A percentile compares a stretch with the other conserved stretches of the same genome.
These are phyloP conservation scores for Alopecurus myosuroides DNA, from an alignment of 176 grass and related monocot genomes.

Conservation along the genomic window DNA sequence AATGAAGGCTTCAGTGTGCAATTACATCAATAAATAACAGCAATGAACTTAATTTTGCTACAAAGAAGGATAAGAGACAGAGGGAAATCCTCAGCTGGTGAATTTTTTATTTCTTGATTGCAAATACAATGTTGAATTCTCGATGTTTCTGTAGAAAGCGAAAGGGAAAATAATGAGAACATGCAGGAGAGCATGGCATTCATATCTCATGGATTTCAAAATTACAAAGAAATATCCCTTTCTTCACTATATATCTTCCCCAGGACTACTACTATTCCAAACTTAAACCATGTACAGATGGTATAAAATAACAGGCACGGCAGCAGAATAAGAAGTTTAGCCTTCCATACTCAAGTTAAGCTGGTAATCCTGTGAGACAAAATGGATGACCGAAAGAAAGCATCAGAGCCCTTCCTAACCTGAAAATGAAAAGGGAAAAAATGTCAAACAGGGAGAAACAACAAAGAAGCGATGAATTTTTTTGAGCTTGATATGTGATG, in stretches of 20 bases:
- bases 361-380: constrained; percentile 19
- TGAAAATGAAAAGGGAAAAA: constrained; percentile 26
- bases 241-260: constrained; percentile 23
- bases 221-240: constrained; percentile 6
- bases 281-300: constrained; percentile 20
- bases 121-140: constrained; percentile 24
- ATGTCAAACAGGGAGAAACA: constrained; percentile 29
- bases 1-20: neutral
- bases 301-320: constrained; percentile 2
- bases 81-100: neutral
- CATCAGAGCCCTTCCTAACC: constrained; percentile 17
- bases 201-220: constrained; percentile 14
- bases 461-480: constrained; percentile 7
- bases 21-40: neutral
- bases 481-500: constrained; percentile 19
- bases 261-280: constrained; percentile 18
- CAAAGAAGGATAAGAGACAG: neutral
- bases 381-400: constrained; percentile 26
- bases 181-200: constrained; percentile 11
- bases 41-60: neutral
- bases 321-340: constrained; percentile 38
- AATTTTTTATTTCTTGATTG: constrained; percentile 15
- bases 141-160: constrained; percentile 1
- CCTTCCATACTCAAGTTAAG: constrained; percentile 40
- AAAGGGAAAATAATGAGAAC: constrained; percentile 8